These are phyloP conservation scores for Heimioporus retisporus DNA, from an alignment of 1,284 basidiomycete species.

Conservation along the genomic window DNA sequence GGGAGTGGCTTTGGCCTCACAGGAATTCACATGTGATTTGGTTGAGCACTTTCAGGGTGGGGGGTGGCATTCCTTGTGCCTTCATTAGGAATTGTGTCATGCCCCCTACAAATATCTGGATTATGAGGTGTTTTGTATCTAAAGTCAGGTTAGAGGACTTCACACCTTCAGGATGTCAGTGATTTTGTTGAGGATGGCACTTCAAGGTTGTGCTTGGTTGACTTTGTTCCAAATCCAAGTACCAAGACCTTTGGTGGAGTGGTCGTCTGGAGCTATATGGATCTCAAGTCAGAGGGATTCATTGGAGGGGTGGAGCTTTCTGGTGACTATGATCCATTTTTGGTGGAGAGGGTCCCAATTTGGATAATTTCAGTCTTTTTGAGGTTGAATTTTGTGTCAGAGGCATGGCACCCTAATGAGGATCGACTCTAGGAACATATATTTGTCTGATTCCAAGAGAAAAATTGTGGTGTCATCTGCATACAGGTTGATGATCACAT, in stretches of 20 bases:
- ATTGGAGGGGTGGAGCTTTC: conserved; percentile 1
- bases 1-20: neutral
- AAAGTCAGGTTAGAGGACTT: no score
- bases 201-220: no score
- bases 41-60: neutral
- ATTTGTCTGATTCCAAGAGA: conserved; percentile 17
- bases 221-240: conserved; percentile 27
- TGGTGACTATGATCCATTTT: rapidly evolving
- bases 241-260: neutral
- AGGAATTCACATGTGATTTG: neutral
- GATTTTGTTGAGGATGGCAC: no score
- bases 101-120: neutral
- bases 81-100: neutral
- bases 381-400: conserved; percentile 24
- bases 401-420: conserved; percentile 12
- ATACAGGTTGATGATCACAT: conserved; percentile 13
- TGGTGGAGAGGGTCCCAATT: conserved; percentile 12
- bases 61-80: neutral
- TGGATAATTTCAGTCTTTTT: conserved; percentile 31
- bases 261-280: conserved; percentile 10
- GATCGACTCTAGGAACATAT: neutral
- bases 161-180: no score
- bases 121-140: neutral
- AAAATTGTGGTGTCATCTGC: conserved; percentile 29
- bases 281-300: neutral